These are phyloP conservation scores for Thalassiosira livingstoniorum DNA, from an alignment of 352 stramenopile species.

Conservation along the genomic window DNA sequence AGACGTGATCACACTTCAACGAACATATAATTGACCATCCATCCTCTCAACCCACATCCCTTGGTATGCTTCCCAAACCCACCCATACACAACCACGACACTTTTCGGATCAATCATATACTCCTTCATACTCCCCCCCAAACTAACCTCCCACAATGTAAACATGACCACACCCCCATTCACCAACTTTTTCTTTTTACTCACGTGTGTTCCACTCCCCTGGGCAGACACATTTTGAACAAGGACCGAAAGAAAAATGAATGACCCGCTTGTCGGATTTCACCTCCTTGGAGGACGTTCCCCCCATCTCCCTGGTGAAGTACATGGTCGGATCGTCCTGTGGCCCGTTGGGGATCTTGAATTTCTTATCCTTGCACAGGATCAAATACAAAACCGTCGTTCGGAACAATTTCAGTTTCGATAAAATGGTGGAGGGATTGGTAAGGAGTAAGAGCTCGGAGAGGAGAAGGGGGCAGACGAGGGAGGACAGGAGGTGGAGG, in stretches of 20 bases:
- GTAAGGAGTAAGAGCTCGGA: conserved; percentile 71
- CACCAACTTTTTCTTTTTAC: conserved; percentile 85
- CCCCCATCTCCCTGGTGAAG: conserved; percentile 58
- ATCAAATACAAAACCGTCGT: conserved; percentile 71
- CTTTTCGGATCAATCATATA: conserved; percentile 85
- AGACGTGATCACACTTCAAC: too few relatives aligned
- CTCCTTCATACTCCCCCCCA: conserved; percentile 50
- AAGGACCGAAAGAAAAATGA: conserved; percentile 84
- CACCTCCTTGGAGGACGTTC: conserved; percentile 25
- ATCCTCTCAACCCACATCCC: too few relatives aligned
- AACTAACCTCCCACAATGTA: conserved; percentile 75
- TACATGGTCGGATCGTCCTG: conserved; percentile 58
- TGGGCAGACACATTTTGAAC: conserved; percentile 80
- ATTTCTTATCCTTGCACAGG: conserved; percentile 83
- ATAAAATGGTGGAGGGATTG: conserved; percentile 73
- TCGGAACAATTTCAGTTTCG: conserved; percentile 71
- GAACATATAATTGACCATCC: too few relatives aligned
- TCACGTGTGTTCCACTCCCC: conserved; percentile 62
- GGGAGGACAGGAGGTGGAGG: conserved; percentile 44
- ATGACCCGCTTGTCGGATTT: too few relatives aligned
- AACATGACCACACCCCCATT: conserved; percentile 82
- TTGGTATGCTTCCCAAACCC: conserved; percentile 77
- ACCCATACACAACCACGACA: conserved; percentile 82
- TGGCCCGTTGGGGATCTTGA: conserved; percentile 74
- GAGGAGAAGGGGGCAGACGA: conserved; percentile 71